These are phyloP conservation scores for Gaeumannomyces tritici DNA, from an alignment of 2,329 filamentous ascomycete genomes.

Conservation along the genomic window DNA sequence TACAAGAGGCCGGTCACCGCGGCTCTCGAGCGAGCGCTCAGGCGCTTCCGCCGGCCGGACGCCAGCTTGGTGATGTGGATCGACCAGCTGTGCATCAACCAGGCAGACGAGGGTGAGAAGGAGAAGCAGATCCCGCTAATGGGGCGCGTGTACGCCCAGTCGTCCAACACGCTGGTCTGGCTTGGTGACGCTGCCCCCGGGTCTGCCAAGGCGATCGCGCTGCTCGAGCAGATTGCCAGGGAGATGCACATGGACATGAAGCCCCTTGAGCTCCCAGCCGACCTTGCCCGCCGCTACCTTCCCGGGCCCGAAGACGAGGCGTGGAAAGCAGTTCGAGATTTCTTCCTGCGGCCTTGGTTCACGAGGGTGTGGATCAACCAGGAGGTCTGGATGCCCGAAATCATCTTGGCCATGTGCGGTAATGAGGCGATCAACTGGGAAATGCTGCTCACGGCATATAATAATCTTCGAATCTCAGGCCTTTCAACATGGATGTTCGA, in stretches of 20 bases:
- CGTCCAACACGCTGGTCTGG: background rate
- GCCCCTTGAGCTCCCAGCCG: background rate
- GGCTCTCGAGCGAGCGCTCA: background rate
- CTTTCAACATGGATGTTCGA: background rate
- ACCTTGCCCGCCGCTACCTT: background rate
- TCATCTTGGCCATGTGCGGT: background rate
- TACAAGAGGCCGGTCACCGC: background rate
- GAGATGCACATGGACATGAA: background rate
- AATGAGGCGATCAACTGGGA: background rate
- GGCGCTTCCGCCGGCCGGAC: background rate
- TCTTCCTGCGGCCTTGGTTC: background rate
- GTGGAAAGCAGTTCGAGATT: background rate
- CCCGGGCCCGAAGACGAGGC: background rate
- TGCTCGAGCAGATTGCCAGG: background rate
- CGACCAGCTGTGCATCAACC: conserved; percentile 10
- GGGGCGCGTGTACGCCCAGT: conserved; percentile 6
- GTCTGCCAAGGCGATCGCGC: background rate
- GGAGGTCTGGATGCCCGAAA: background rate
- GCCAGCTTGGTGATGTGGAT: conserved; percentile 4
- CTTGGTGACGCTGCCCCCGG: background rate
- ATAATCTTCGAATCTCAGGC: background rate
- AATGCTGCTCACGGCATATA: background rate
- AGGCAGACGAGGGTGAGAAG: conserved; percentile 6
- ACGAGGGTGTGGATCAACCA: background rate
- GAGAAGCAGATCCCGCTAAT: conserved; percentile 6